phyloP scores from a whole-genome alignment of 140 eudicot species.

The Eryngium alpinum region DNA sequence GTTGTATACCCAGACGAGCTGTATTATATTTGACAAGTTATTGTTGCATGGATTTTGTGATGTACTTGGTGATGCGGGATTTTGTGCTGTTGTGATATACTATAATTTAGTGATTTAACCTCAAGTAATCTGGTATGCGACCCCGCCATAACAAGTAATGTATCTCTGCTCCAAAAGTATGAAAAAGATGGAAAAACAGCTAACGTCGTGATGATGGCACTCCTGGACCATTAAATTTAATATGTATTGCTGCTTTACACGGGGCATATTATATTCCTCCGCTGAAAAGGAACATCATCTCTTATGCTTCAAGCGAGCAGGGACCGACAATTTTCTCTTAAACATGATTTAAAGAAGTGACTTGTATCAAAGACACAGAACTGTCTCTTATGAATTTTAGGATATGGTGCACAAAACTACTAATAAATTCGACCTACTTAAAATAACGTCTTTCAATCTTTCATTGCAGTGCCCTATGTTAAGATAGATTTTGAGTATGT shows the following conservation, averaged over 20 bases:
- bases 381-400: no score
- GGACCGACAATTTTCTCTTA: conserved; percentile 58
- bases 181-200: conserved; percentile 82
- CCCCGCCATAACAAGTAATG: neutral
- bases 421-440: no score
- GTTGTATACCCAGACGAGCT: neutral
- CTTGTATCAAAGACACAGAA: no score
- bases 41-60: neutral
- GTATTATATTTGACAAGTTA: neutral
- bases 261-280: conserved; percentile 71
- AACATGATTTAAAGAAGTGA: neutral
- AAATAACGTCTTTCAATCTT: no score
- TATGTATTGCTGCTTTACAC: conserved; percentile 80
- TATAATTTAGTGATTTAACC: no score
- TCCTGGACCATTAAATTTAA: conserved; percentile 61
- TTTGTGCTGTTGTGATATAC: no score
- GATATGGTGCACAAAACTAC: no score
- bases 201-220: conserved; percentile 74
- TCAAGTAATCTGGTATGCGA: no score
- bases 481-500: no score
- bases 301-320: conserved; percentile 82
- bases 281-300: conserved; percentile 70
- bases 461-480: no score
- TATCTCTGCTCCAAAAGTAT: conserved; percentile 57
- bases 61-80: no score